Evolutionary conservation across 2,329 filamentous ascomycete species (phyloP).

Genomic region (Acrocalymma vagum): DNA sequence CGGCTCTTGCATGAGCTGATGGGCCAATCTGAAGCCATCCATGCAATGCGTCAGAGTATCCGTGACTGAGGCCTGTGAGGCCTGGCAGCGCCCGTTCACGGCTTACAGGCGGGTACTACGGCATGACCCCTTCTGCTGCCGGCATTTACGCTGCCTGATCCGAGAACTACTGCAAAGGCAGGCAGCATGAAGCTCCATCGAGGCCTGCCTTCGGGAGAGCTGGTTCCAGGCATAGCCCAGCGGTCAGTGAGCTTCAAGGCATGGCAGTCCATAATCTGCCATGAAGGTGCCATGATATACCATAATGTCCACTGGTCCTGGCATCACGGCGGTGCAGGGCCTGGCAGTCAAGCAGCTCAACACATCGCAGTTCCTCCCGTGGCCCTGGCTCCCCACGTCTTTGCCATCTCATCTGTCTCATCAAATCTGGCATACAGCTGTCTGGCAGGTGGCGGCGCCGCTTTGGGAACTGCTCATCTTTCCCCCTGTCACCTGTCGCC

Average conservation of each 20-base stretch:
- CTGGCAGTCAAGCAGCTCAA: slow-evolving; percentile 14
- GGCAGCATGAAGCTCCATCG: slow-evolving; percentile 33
- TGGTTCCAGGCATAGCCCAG: slow-evolving; percentile 39
- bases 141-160: slow-evolving; percentile 40
- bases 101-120: slow-evolving; percentile 47
- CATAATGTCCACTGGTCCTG: slow-evolving; percentile 9
- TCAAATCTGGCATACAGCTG: slow-evolving; percentile 42
- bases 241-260: slow-evolving; percentile 28
- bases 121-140: slow-evolving; percentile 43
- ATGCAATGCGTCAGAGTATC: slow-evolving; percentile 49
- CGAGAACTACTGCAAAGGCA: slow-evolving; percentile 34
- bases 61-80: slow-evolving; percentile 32
- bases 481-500: slow-evolving; percentile 36
- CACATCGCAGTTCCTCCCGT: slow-evolving; percentile 21
- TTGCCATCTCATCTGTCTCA: slow-evolving; percentile 30
- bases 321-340: slow-evolving; percentile 10
- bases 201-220: slow-evolving; percentile 29
- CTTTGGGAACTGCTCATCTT: slow-evolving; percentile 40
- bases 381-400: slow-evolving; percentile 35
- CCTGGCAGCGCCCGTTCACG: slow-evolving; percentile 34
- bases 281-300: slow-evolving; percentile 16
- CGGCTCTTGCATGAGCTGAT: slow-evolving; percentile 48
- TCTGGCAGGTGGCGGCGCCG: slow-evolving; percentile 42
- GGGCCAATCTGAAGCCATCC: slow-evolving; percentile 44
- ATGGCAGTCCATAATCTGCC: slow-evolving; percentile 21